Evolutionary conservation across 169 alveolate species (phyloP).

Genomic region (Plasmodium vinckei): DNA sequence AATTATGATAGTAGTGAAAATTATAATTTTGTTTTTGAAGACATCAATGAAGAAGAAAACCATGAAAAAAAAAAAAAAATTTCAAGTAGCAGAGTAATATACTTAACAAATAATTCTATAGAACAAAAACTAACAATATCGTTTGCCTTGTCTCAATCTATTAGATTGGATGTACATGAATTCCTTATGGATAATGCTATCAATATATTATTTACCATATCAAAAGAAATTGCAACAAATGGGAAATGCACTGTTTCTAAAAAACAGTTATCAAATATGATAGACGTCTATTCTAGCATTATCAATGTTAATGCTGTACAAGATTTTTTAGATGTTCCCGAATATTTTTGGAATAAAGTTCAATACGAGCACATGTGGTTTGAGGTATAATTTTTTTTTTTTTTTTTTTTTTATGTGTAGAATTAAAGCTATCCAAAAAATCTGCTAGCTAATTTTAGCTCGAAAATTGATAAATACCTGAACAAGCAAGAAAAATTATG

Average conservation of each 20-base stretch:
- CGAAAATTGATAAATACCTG: too few relatives aligned
- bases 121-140: conserved; percentile 82
- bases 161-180: conserved; percentile 79
- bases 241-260: conserved; percentile 79
- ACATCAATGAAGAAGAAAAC: neutral
- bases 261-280: conserved; percentile 75
- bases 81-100: conserved; percentile 69
- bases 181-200: conserved; percentile 80
- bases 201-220: conserved; percentile 72
- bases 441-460: too few relatives aligned
- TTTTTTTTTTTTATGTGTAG: too few relatives aligned
- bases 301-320: conserved; percentile 82
- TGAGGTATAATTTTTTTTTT: conserved; percentile 33
- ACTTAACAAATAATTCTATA: conserved; percentile 75
- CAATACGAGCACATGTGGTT: conserved; percentile 71
- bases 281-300: conserved; percentile 78
- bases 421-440: too few relatives aligned
- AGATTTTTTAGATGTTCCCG: conserved; percentile 84
- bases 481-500: neutral
- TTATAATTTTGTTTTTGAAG: neutral
- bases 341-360: conserved; percentile 80
- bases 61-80: conserved; percentile 2
- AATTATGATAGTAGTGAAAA: neutral
- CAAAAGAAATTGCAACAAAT: conserved; percentile 79
- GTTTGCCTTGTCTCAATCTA: conserved; percentile 80